Evolutionary conservation across 331 rosid species (phyloP), one percentile per base, ranked within the genome.

Genomic region (Dryas integrifolia): DNA sequence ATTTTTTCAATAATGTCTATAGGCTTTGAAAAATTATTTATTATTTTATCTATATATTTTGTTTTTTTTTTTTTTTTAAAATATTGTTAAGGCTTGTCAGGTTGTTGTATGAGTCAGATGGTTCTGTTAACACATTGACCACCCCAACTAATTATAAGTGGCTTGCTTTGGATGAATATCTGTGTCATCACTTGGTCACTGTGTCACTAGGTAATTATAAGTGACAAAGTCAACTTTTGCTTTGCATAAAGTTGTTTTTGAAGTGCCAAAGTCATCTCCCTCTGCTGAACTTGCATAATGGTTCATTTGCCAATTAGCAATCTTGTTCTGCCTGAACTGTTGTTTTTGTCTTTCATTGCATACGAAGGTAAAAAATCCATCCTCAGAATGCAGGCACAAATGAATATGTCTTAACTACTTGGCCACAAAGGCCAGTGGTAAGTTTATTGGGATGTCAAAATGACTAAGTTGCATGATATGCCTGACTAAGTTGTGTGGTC

Each of bases 1-100:
- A 13, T 39, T 82, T 81, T 45, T 15, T 49, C 21, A 15, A 43
- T 4, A 26, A 18, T 39, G 30, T 56, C 14, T 70, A 56, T 65
- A 30, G 59, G 44, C 40, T 69, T 45, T 18, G 61, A 57, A 68
- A 72, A 30, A 50, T 60, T 72, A 18, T 47, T 59, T 30, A 21
- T 26, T 26, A 26, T 26, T 26, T 26, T 26, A 26, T 26, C 30
- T 26, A 26, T 26, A 26, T 26, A 26, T 52, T 53, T 55, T 45
- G 16, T 4, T 68, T 0, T 40, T 16, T 43, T 16, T 45, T 44
- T 13, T 16, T 26, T 58, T 5, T 41, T 24, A 11, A 11, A 45
- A 38, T 46, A 53, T 16, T 45, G 2, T 11, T 48, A 16, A 46
- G 47, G 16, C n/a, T 35, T 57, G 69, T 26, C 8, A 21, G 12